Evolutionary conservation across 2,329 filamentous ascomycete genomes (phyloP), one percentile per base, ranked within the genome.

Genomic region (Amauroascus verrucosus): DNA sequence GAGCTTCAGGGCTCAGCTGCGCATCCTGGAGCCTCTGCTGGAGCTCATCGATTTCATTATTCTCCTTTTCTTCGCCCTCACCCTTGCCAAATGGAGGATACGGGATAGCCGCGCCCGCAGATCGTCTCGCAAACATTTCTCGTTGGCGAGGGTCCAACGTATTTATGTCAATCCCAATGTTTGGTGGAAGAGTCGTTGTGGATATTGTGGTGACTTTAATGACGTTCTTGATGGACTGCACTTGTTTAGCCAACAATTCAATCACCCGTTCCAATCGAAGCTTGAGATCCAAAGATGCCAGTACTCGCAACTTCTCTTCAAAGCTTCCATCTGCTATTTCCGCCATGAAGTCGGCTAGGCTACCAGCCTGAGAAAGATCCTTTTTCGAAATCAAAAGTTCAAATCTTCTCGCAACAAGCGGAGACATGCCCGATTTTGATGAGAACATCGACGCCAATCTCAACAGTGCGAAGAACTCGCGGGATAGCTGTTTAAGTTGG

Each of bases 311-410:
- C 69, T 95, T 96, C 65, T 98, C 93, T 67, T 95, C 88, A 58
- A 94, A 86, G 8, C 82, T 85, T 48, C 86, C 84, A 58, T 95
- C 88, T 2, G 95, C 81, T 22, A 97, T 80, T 65, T 95, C 95
- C 37, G 88, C 85, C 88, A 98, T 96, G 67, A 97, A 97, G 67
- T 98, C 93, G 6, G 93, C 91, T 8, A 98, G 77, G 7, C 82
- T 74, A 1, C 91, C 91, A 1, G 90, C 90, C 60, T 97, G 89
- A 40, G 81, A 76, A 48, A 93, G 68, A 55, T 88, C 83, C 65
- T 93, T 94, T 67, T 85, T 83, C 30, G 83, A 78, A 58, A 98
- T 95, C 68, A 88, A 93, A 51, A 90, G 72, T 64, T 97, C 90
- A 41, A 98, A 80, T 50, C 90, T 82, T 48, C 89, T 82, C 0